A percentile compares a stretch with the other conserved stretches of the same genome.
These are phyloP conservation scores for Onygena corvina DNA, from an alignment of 2,329 filamentous ascomycete species.

Conservation along the genomic window DNA sequence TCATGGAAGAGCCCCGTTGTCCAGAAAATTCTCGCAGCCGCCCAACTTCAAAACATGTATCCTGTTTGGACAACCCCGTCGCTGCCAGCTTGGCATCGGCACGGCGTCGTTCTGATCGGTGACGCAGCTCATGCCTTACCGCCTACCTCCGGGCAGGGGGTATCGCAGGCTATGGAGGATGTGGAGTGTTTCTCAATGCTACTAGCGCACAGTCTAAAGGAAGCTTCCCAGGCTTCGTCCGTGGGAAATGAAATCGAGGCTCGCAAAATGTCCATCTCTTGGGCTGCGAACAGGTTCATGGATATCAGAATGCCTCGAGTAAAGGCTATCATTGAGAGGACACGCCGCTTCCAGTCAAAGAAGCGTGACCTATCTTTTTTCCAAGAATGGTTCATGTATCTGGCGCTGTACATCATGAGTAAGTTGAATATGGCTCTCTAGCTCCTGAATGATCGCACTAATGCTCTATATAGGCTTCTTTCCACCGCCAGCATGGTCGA, in stretches of 20 bases:
- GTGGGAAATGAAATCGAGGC: not conserved
- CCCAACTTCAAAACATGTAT: conserved; percentile 35
- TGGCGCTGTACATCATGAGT: conserved; percentile 28
- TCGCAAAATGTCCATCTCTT: conserved; percentile 19
- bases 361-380: conserved; percentile 27
- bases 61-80: conserved; percentile 39
- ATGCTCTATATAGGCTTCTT: conserved; percentile 9
- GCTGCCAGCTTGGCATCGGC: conserved; percentile 38
- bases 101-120: conserved; percentile 43
- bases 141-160: conserved; percentile 44
- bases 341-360: conserved; percentile 24
- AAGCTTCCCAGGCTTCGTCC: conserved; percentile 8
- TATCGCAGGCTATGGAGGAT: conserved; percentile 47
- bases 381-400: conserved; percentile 31
- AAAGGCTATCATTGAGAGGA: conserved; percentile 23
- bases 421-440: not conserved
- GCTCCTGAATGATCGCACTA: not conserved
- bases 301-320: conserved; percentile 28
- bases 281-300: conserved; percentile 25
- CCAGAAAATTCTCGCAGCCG: conserved; percentile 29
- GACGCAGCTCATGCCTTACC: conserved; percentile 48
- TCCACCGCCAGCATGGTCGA: conserved; percentile 13
- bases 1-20: conserved; percentile 39
- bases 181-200: conserved; percentile 37
- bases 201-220: conserved; percentile 24